Percentiles rank a stretch among this genome's conserved stretches.
Evolutionary conservation across 495 filamentous ascomycete genomes (phyloP).

Genomic region (Schizothecium vesticola): DNA sequence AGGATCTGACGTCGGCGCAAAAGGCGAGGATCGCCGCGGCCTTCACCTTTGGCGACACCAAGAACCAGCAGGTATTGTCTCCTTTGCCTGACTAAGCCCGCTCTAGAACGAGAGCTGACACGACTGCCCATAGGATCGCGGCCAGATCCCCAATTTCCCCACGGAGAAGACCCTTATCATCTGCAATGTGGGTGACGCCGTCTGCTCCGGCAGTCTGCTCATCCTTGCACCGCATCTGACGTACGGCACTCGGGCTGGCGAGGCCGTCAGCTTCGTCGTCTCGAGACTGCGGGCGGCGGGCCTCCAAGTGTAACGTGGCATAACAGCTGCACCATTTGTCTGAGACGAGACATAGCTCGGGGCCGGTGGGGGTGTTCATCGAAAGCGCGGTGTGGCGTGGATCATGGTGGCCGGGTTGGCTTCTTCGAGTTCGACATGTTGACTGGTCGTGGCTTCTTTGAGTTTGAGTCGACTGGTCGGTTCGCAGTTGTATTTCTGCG

Average conservation of each 20-base stretch:
- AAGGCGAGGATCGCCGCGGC: conserved; percentile 45
- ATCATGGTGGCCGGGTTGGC: neutral
- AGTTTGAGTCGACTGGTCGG: neutral
- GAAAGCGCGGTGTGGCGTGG: neutral
- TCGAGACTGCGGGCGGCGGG: neutral
- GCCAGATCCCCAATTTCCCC: conserved; percentile 42
- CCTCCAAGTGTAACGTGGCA: conserved; percentile 7
- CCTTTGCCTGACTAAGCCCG: neutral
- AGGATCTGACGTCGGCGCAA: conserved; percentile 33
- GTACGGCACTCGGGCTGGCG: conserved; percentile 32
- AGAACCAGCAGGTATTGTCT: conserved; percentile 37
- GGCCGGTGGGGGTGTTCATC: neutral
- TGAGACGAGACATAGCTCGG: neutral
- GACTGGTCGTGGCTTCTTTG: neutral
- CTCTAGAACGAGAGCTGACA: neutral
- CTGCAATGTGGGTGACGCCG: conserved; percentile 47
- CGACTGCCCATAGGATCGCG: conserved; percentile 22
- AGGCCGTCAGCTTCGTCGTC: conserved; percentile 30
- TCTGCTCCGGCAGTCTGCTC: conserved; percentile 47
- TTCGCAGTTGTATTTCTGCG: neutral
- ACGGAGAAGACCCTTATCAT: conserved; percentile 42
- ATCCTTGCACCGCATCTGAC: conserved; percentile 43
- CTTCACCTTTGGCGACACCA: conserved; percentile 52
- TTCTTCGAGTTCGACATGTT: neutral
- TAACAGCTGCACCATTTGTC: neutral